These are phyloP conservation scores for Picea mariana DNA, from an alignment of 83 land plant genomes.

Conservation along the genomic window DNA sequence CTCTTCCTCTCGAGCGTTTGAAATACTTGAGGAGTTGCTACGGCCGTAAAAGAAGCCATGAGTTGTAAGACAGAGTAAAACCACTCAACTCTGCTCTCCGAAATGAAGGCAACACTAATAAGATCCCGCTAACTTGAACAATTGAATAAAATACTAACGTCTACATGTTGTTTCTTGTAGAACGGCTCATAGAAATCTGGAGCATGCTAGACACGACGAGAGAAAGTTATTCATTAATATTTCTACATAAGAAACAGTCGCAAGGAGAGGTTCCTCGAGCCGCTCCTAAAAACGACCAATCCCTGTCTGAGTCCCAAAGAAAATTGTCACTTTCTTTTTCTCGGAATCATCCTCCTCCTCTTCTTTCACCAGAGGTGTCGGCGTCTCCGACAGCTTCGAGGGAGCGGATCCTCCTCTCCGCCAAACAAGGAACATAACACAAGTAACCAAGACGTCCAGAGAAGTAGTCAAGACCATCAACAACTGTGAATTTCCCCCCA, in stretches of 20 bases:
- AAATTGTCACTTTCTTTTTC: slow-evolving; percentile 75
- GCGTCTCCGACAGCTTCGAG: slow-evolving; percentile 16
- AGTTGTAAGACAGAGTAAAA: not conserved
- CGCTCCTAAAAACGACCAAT: not conserved
- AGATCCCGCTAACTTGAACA: not conserved
- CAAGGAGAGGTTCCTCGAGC: not conserved
- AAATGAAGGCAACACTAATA: not conserved
- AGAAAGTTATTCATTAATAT: not conserved
- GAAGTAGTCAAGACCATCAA: slow-evolving; percentile 43
- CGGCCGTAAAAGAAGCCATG: slow-evolving; percentile 1
- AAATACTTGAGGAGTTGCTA: not conserved
- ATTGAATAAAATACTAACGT: not conserved
- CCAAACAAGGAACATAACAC: slow-evolving; percentile 37
- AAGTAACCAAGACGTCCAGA: slow-evolving; percentile 49
- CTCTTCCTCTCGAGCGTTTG: no score
- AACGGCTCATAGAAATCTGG: not conserved
- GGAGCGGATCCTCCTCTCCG: slow-evolving; percentile 20
- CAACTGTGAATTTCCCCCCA: slow-evolving; percentile 30
- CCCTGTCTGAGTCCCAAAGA: slow-evolving; percentile 97
- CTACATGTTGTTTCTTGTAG: not conserved
- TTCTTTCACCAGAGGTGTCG: slow-evolving; percentile 27
- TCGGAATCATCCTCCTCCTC: slow-evolving; percentile 65
- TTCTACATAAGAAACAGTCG: not conserved
- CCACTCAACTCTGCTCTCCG: not conserved
- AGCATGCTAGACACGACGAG: not conserved